Base-by-base conservation (phyloP, 2,329 filamentous ascomycete species). In the Ophiostoma sp. region DNA sequence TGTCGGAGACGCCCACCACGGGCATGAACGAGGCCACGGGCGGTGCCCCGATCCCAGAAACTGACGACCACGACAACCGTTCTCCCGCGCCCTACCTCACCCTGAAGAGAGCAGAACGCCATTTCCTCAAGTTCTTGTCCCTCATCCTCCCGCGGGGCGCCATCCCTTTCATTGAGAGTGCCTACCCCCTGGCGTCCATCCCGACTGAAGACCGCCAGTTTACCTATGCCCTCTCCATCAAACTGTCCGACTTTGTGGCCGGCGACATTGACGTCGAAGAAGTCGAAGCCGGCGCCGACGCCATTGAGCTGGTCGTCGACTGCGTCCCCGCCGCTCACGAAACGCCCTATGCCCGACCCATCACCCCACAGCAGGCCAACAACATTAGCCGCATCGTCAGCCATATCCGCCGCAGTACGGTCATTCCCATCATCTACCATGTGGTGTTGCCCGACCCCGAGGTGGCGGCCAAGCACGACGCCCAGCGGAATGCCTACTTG, bases 141-240 rank as follows among this genome's bases (percentile, higher is more conserved):
- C 85, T 87, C 57, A 82, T 90, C 55, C 87, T 86, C 2, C 87
- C 87, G 1, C 83, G 85, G 68, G 84, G 86, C 17, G 84, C 85
- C 8, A 83, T 85, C 74, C 85, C 86, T 3, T 87, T 84, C 76
- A 82, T 88, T 50, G 85, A 89, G 76, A 89, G 88, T 64, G 88
- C 88, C 1, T 90, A 90, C 76, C 88, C 88, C 2, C 82, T 90
- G 71, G 82, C 85, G 8, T 87, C 89, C 31, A 86, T 88, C 1
- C 87, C 88, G 0, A 86, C 88, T 0, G 88, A 90, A 75, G 84
- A 85, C 72, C 85, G 88, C 69, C 82, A 85, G 22, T 84, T 88
- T 76, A 92, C 91, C 0, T 91, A 89, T 77, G 87, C 90, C 1
- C 82, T 92, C 0, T 86, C 87, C 25, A 83, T 92, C 12, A 86